Conservation (phyloP, 2,329 filamentous ascomycete genomes). For the Diplocarpon rosae region DNA sequence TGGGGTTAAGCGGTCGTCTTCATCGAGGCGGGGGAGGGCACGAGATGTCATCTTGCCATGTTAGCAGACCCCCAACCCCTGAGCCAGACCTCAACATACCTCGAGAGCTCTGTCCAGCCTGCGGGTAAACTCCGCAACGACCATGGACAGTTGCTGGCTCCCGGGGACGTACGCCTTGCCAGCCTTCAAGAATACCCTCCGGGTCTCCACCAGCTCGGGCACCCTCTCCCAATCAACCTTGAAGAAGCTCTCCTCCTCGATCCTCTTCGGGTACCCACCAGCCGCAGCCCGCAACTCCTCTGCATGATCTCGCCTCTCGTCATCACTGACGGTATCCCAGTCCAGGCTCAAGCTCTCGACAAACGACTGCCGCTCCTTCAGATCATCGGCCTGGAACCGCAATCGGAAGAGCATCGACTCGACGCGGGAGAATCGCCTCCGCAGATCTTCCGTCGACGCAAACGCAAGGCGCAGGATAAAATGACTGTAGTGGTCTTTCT, state of each 20-base stretch:
- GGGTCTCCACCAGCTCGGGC: constrained; percentile 74
- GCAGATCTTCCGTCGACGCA: constrained; percentile 78
- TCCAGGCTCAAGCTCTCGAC: constrained; percentile 67
- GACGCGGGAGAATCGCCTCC: constrained; percentile 72
- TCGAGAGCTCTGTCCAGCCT: constrained; percentile 74
- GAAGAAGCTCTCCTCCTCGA: constrained; percentile 82
- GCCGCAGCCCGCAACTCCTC: constrained; percentile 27
- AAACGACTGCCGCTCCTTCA: constrained; percentile 62
- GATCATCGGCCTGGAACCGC: constrained; percentile 67
- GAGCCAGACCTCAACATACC: constrained; percentile 35
- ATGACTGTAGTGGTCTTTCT: constrained; percentile 95
- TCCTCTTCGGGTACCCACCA: constrained; percentile 29
- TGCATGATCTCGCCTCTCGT: constrained; percentile 50
- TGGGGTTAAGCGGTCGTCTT: constrained; percentile 80
- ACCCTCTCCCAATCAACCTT: constrained; percentile 95
- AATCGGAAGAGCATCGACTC: constrained; percentile 85
- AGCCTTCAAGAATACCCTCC: constrained; percentile 62
- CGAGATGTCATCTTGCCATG: constrained; percentile 64
- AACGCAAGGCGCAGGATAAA: constrained; percentile 94
- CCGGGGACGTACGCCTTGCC: constrained; percentile 89
- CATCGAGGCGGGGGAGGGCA: constrained; percentile 81
- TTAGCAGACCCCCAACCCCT: neutral
- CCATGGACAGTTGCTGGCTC: constrained; percentile 78
- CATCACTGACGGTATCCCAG: constrained; percentile 72
- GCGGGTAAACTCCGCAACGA: constrained; percentile 74